These are phyloP conservation scores for Quercus variabilis DNA, from an alignment of 306 rosid genomes.

Conservation along the genomic window DNA sequence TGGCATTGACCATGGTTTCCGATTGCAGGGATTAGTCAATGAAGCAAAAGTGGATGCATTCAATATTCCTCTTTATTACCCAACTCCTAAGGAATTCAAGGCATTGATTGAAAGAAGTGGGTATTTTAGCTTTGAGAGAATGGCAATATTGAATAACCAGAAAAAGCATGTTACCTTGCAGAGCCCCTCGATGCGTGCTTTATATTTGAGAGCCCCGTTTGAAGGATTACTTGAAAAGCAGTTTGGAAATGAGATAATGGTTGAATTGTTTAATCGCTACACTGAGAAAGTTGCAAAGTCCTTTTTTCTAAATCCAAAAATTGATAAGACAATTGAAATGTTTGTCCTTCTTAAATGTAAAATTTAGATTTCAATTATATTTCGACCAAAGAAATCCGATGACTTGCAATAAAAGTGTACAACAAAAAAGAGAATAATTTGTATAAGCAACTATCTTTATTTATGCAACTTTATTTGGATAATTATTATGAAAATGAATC, in stretches of 20 bases:
- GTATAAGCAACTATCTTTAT: too few species aligned
- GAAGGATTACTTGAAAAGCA: conserved; percentile 24
- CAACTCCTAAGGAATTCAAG: conserved; percentile 14
- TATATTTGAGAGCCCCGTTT: conserved; percentile 9
- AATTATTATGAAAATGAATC: too few species aligned
- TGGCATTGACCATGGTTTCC: neutral
- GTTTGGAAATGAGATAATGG: conserved; percentile 22
- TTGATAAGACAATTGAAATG: neutral
- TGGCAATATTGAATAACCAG: neutral
- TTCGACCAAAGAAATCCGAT: neutral
- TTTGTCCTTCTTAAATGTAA: conserved; percentile 27
- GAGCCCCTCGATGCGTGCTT: neutral
- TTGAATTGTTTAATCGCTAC: conserved; percentile 19
- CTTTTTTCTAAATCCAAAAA: neutral
- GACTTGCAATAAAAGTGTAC: too few species aligned
- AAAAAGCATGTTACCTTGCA: neutral
- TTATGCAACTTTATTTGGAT: too few species aligned
- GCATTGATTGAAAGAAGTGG: conserved; percentile 15
- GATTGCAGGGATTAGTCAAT: conserved; percentile 21
- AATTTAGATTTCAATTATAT: too few species aligned
- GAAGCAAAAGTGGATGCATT: conserved; percentile 33
- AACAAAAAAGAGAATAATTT: too few species aligned
- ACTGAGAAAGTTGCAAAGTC: conserved; percentile 15
- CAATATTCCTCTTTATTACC: conserved; percentile 20
- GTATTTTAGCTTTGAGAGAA: conserved; percentile 19